Base-by-base conservation (phyloP, 306 rosid genomes). In the Lagenaria siceraria region DNA sequence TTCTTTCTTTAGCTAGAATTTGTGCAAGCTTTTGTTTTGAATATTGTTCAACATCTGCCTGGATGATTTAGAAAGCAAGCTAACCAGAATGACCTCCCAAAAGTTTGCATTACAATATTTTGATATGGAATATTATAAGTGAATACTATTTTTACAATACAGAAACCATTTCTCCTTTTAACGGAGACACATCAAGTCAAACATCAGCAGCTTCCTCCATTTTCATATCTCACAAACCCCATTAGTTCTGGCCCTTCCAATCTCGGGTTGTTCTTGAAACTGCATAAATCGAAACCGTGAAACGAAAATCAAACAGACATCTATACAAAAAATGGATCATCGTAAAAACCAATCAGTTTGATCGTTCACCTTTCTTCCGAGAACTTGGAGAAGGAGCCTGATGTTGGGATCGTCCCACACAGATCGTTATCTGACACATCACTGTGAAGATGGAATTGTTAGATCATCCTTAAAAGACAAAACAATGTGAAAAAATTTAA, bases 181-280 rank as follows among this genome's bases (percentile, higher is more conserved):
- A 33, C 43, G 8, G 74, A 38, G 55, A 12, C 35, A 48, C 60
- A 48, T 54, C 8, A 59, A 59, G 69, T 62, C 55, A 51, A 80
- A 8, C 81, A 87, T 77, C 88, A 54, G 87, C 98, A 91, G 84
- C 81, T 88, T 83, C 86, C 97, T 82, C 89, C 87, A n/a, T 15
- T 63, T 55, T 88, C 93, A 60, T 93, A 93, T 83, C 97, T 88
- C 79, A 93, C 98, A 77, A 91, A 93, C 49, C 98, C 98, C 97
- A 93, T 86, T 69, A 93, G 86, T 78, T 91, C 90, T 51, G 98
- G 98, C 62, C 98, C 97, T 81, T 89, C 85, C 53, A 93, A 74
- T 83, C 92, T 87, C 42, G 97, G 89, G 70, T 93, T 93, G 78
- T 89, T 88, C 86, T 79, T 89, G 89, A 93, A 93, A 88, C 98